Evolutionary conservation across 805 yeast genomes (phyloP).

Genomic region (Starmerella ratchasimensis): DNA sequence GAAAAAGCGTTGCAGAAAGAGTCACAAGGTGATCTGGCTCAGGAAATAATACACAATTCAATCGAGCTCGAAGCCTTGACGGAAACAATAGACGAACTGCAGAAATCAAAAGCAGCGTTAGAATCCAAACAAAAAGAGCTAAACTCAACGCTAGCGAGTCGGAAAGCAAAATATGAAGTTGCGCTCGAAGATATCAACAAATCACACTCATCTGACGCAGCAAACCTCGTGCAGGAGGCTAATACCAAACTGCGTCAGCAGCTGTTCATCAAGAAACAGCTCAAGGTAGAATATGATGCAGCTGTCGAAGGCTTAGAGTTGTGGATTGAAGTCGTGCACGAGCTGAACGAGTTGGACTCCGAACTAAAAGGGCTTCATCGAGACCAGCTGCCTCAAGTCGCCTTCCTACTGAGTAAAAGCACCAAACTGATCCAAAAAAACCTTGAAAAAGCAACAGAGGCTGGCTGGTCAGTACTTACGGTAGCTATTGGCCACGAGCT

Average conservation of each 20-base stretch:
- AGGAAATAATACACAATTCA: constrained; percentile 5
- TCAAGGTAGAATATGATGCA: constrained; percentile 13
- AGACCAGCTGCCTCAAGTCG: constrained; percentile 12
- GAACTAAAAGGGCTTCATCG: constrained; percentile 11
- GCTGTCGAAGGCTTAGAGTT: constrained; percentile 9
- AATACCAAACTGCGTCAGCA: neutral
- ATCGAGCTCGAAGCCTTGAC: constrained; percentile 12
- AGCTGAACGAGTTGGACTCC: constrained; percentile 16
- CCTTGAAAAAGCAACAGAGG: constrained; percentile 13
- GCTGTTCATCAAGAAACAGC: neutral
- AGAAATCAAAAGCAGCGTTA: constrained; percentile 8
- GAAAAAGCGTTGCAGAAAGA: constrained; percentile 7
- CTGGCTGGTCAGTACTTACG: constrained; percentile 22
- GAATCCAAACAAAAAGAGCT: constrained; percentile 8
- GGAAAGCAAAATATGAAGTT: constrained; percentile 7
- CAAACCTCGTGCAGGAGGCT: constrained; percentile 4
- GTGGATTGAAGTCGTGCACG: constrained; percentile 10
- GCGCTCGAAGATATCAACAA: constrained; percentile 7
- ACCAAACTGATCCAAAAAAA: constrained; percentile 8
- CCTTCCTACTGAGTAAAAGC: constrained; percentile 12
- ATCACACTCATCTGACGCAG: constrained; percentile 1
- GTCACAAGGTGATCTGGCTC: constrained; percentile 8
- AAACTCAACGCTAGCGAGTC: constrained; percentile 9
- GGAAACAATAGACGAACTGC: constrained; percentile 16
- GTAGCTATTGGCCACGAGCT: constrained; percentile 25